Percentiles rank a stretch among this genome's conserved stretches.
phyloP scores from a whole-genome alignment of 257 asterid species.

The Rehmannia glutinosa region DNA sequence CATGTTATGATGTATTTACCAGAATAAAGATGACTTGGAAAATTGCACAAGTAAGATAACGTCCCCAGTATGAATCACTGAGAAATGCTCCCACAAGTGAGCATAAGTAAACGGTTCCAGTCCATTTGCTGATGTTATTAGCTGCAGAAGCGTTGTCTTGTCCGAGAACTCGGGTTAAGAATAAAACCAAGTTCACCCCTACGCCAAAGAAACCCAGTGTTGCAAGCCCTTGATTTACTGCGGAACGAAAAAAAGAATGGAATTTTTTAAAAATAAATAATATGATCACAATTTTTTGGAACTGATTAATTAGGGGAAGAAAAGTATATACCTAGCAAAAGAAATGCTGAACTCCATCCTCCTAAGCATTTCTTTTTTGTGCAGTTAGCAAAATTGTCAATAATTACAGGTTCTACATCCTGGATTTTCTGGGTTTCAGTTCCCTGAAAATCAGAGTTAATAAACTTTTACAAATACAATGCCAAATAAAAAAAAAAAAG shows the following conservation, averaged over 20 bases:
- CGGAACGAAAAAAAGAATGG: not conserved
- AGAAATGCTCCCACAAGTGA: conserved; percentile 46
- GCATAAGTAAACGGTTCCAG: conserved; percentile 42
- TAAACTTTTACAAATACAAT: too few relatives aligned
- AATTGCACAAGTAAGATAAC: conserved; percentile 42
- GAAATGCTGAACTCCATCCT: conserved; percentile 55
- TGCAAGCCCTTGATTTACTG: conserved; percentile 44
- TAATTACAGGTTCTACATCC: not conserved
- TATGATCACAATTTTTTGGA: not conserved
- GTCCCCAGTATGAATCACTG: conserved; percentile 66
- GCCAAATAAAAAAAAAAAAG: too few relatives aligned
- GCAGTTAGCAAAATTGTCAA: not conserved
- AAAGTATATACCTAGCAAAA: conserved; percentile 48
- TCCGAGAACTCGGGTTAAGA: conserved; percentile 35
- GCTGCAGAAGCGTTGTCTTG: conserved; percentile 47
- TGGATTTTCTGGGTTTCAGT: not conserved
- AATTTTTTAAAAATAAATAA: too few relatives aligned
- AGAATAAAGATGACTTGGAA: conserved; percentile 33
- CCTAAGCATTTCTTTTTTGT: conserved; percentile 29
- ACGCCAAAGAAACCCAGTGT: conserved; percentile 44
- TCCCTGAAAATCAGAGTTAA: conserved; percentile 7
- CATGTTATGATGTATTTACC: conserved; percentile 16
- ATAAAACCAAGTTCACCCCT: conserved; percentile 42
- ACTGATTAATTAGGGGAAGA: too few relatives aligned
- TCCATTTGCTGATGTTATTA: conserved; percentile 45